phyloP scores from a whole-genome alignment of 345 rosid species.

The Salix viminalis region DNA sequence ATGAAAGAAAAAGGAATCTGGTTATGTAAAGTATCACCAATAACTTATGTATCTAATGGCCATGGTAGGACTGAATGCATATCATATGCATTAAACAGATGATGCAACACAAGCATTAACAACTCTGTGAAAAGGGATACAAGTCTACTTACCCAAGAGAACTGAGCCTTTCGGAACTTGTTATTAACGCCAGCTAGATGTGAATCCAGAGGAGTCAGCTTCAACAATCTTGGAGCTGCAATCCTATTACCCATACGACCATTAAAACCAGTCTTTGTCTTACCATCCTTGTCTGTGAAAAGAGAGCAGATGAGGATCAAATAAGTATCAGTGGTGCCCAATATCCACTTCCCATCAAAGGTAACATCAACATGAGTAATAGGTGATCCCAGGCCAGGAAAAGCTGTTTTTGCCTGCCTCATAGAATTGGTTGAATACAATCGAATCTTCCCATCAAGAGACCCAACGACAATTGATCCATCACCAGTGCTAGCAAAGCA shows the following conservation, averaged over 20 bases:
- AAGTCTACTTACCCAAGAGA: conserved; percentile 74
- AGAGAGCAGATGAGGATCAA: conserved; percentile 84
- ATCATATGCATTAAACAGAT: not conserved
- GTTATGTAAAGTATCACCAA: not conserved
- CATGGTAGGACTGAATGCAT: not conserved
- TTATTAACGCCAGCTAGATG: conserved; percentile 84
- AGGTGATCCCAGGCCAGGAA: conserved; percentile 97
- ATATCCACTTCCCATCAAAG: conserved; percentile 94
- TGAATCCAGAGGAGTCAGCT: conserved; percentile 80
- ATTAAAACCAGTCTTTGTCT: conserved; percentile 79
- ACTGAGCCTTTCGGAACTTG: conserved; percentile 85
- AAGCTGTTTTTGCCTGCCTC: conserved; percentile 97
- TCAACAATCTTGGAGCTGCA: conserved; percentile 92
- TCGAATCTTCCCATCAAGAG: conserved; percentile 94
- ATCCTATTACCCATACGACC: conserved; percentile 98
- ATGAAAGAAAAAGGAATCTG: not conserved
- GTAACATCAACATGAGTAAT: conserved; percentile 96
- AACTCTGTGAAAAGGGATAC: not conserved
- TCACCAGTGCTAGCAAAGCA: conserved; percentile 99
- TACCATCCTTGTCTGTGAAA: conserved; percentile 81
- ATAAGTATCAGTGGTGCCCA: conserved; percentile 93
- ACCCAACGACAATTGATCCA: conserved; percentile 96
- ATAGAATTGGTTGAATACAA: conserved; percentile 79
- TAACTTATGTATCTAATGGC: not conserved
- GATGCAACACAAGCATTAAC: not conserved